Base-by-base conservation (phyloP, 495 filamentous ascomycete species). In the Aspergillus coremiiformis region DNA sequence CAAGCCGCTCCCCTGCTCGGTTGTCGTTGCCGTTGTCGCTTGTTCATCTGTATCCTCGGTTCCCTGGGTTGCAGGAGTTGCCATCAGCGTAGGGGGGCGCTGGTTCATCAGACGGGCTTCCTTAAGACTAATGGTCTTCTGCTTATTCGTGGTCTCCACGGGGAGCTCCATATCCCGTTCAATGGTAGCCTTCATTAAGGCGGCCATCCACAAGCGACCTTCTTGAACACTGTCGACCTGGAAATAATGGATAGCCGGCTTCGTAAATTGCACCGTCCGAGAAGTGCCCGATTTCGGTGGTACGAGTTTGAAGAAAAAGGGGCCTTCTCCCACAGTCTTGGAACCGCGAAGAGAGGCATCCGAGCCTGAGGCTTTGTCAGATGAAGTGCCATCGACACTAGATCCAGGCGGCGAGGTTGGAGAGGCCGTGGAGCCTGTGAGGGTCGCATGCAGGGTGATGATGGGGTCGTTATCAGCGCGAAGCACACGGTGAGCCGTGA, bases 231-330 rank as follows among this genome's bases (percentile, higher is more conserved):
- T 95, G 44, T 92, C 89, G 33, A 96, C 91, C 14, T 95, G 94
- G 66, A 99, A 97, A 63, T 96, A 99, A 62, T 99, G 94, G 17
- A 95, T 86, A 0, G 90, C 89, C 5, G 91, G 94, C 62, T 95
- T 96, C 6, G 94, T 99, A 69, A 97, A 97, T 52, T 89, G 94
- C 44, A 99, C 91, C 4, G 87, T 92, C 51, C 89, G 88, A 1
- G 88, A 85, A 21, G 92, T 79, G n/a, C 90, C 90, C 17, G 81
- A 78, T 51, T 90, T 87, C 3, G 94, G 94, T 1, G 94, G 93
- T 7, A 95, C 84, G 19, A 99, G 84, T 68, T 97, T 99, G 80
- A 99, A 99, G 63, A 96, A 96, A 74, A 99, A 99, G 63, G 89
- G 84, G 0, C 78, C 66, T 48, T 82, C 82, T 12, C 54, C 64